Conservation (phyloP, 257 asterid species). For the Capsicum baccatum region DNA sequence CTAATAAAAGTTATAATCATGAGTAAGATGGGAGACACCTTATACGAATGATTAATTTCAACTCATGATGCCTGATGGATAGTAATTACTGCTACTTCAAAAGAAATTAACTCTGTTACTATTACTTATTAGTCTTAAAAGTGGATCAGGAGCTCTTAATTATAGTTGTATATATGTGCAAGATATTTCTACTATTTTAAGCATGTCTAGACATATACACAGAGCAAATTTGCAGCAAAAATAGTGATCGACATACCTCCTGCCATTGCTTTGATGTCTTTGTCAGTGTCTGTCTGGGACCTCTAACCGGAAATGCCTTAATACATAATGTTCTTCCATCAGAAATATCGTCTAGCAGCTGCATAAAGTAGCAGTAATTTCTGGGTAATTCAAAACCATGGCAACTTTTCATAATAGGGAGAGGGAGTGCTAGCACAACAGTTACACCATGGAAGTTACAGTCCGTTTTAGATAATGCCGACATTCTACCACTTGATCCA, state of each 20-base stretch:
- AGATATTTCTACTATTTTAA: not conserved
- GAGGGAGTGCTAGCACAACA: too few relatives aligned
- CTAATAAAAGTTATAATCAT: not conserved
- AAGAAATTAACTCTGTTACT: too few relatives aligned
- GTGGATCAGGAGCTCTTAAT: not conserved
- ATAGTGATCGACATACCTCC: conserved; percentile 1
- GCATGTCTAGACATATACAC: not conserved
- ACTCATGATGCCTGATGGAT: not conserved
- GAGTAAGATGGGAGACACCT: not conserved
- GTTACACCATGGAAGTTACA: too few relatives aligned
- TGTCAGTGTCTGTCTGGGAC: too few relatives aligned
- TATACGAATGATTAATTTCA: not conserved
- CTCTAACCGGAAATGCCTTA: too few relatives aligned
- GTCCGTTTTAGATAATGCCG: too few relatives aligned
- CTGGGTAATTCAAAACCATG: not conserved
- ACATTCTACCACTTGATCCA: too few relatives aligned
- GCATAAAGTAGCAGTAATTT: not conserved
- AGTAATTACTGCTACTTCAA: not conserved
- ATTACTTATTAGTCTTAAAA: not conserved
- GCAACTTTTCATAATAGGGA: not conserved
- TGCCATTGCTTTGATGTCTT: not conserved
- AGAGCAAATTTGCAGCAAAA: too few relatives aligned
- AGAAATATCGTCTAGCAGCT: too few relatives aligned
- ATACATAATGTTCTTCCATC: too few relatives aligned
- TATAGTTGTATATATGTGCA: not conserved